These are phyloP conservation scores for Oxytropis ochrocephala DNA, from an alignment of 306 rosid genomes.

Conservation along the genomic window DNA sequence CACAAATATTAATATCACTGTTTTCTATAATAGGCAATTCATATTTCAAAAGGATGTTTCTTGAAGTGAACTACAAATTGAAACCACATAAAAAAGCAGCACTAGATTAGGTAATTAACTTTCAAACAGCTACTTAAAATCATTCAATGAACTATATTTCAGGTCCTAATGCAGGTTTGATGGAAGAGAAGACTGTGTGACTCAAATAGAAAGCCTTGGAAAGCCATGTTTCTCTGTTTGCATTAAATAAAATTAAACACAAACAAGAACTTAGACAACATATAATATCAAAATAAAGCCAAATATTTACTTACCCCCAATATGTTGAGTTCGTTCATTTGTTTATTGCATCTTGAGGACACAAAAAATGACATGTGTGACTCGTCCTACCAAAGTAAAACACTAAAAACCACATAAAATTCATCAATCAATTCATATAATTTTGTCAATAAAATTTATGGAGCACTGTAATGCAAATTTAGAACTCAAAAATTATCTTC, in stretches of 20 bases:
- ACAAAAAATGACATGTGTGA: not conserved
- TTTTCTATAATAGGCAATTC: no score
- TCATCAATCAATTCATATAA: not conserved
- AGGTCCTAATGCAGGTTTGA: no score
- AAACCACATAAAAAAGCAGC: not conserved
- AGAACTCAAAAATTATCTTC: constrained; percentile 62
- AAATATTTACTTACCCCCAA: not conserved
- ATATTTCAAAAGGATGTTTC: not conserved
- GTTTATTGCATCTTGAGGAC: not conserved
- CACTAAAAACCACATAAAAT: not conserved
- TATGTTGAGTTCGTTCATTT: not conserved
- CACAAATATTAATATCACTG: no score
- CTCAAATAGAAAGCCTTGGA: no score
- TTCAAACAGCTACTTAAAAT: not conserved
- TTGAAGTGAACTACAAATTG: not conserved
- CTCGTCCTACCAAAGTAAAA: not conserved
- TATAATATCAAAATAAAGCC: not conserved
- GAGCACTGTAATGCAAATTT: not conserved
- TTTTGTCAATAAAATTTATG: not conserved
- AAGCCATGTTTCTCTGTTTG: no score
- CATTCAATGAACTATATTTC: not conserved
- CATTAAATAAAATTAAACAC: no score
- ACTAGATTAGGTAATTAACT: not conserved
- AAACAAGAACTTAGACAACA: no score
- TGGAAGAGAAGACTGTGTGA: no score